A percentile compares a stretch with the other conserved stretches of the same genome.
Conservation (phyloP, 2,329 filamentous ascomycete species). For the Ceratocystis papillata region DNA sequence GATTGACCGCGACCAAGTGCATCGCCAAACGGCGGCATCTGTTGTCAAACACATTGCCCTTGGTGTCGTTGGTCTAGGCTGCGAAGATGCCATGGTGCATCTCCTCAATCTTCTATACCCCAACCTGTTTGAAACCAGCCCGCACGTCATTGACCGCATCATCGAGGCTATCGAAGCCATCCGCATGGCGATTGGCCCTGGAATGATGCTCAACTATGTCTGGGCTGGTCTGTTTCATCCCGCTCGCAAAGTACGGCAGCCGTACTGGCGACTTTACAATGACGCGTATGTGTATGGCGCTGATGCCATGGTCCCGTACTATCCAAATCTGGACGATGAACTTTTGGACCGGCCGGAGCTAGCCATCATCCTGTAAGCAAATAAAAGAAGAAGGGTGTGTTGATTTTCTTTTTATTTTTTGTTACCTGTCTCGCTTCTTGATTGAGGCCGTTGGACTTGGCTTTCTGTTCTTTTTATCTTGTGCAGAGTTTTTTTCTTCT, state of each 20-base stretch:
- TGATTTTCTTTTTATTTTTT: slow-evolving; percentile 10
- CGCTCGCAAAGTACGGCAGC: slow-evolving; percentile 81
- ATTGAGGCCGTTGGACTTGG: background rate
- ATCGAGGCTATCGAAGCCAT: slow-evolving; percentile 96
- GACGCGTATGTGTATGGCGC: slow-evolving; percentile 90
- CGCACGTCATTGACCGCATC: slow-evolving; percentile 95
- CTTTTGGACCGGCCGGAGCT: slow-evolving; percentile 68
- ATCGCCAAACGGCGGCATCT: slow-evolving; percentile 88
- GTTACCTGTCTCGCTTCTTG: slow-evolving; percentile 3
- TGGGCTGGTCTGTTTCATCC: slow-evolving; percentile 98
- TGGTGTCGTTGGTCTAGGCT: slow-evolving; percentile 92
- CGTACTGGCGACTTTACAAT: slow-evolving; percentile 96
- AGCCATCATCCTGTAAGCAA: slow-evolving; percentile 61
- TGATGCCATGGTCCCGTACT: slow-evolving; percentile 93
- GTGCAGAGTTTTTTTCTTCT: background rate
- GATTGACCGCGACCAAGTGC: slow-evolving; percentile 95
- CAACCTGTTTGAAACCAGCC: slow-evolving; percentile 94
- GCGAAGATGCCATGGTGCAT: slow-evolving; percentile 97
- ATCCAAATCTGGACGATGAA: slow-evolving; percentile 75
- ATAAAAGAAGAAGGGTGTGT: slow-evolving; percentile 21
- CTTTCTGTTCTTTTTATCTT: slow-evolving; percentile 2
- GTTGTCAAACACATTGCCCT: slow-evolving; percentile 97
- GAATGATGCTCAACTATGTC: slow-evolving; percentile 92
- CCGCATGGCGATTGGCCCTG: slow-evolving; percentile 82
- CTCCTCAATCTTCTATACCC: slow-evolving; percentile 92